A percentile compares a stretch with the other conserved stretches of the same genome.
phyloP scores from a whole-genome alignment of 2,329 filamentous ascomycete species.

The Cyphellophora attinorum region DNA sequence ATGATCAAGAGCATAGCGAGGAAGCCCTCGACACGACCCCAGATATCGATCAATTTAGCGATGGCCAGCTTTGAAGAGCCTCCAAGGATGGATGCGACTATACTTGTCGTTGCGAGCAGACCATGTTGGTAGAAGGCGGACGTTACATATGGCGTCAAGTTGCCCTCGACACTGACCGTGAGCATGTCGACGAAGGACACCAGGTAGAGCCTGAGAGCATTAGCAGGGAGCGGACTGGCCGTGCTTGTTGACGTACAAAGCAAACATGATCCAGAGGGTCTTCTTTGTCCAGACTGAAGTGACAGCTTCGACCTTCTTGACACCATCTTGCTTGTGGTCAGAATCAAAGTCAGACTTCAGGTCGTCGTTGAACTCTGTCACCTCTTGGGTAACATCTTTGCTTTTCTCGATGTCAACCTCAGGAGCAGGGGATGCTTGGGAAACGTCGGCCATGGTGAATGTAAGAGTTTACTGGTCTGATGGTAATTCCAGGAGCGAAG shows the following conservation, averaged over 20 bases:
- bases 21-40: conserved; percentile 50
- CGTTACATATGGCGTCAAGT: conserved; percentile 42
- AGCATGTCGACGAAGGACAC: conserved; percentile 4
- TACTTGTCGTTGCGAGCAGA: conserved; percentile 40
- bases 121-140: conserved; percentile 42
- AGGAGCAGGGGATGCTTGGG: too few species aligned
- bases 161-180: conserved; percentile 16
- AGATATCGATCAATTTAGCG: conserved; percentile 55
- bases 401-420: not conserved
- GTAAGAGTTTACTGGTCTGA: too few species aligned
- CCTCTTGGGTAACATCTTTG: not conserved
- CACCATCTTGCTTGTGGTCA: conserved; percentile 4
- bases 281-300: conserved; percentile 7
- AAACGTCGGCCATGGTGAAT: too few species aligned
- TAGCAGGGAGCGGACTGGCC: not conserved
- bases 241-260: conserved; percentile 1
- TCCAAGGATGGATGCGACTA: conserved; percentile 47
- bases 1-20: conserved; percentile 33
- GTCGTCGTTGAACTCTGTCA: conserved; percentile 1
- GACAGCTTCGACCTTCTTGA: conserved; percentile 4
- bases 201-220: conserved; percentile 4
- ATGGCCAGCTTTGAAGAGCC: conserved; percentile 48
- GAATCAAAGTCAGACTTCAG: conserved; percentile 2
- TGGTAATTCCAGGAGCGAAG: too few species aligned
- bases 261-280: conserved; percentile 5